phyloP scores from a whole-genome alignment of 1,139 yeast genomes.

The Candida smagusa region DNA sequence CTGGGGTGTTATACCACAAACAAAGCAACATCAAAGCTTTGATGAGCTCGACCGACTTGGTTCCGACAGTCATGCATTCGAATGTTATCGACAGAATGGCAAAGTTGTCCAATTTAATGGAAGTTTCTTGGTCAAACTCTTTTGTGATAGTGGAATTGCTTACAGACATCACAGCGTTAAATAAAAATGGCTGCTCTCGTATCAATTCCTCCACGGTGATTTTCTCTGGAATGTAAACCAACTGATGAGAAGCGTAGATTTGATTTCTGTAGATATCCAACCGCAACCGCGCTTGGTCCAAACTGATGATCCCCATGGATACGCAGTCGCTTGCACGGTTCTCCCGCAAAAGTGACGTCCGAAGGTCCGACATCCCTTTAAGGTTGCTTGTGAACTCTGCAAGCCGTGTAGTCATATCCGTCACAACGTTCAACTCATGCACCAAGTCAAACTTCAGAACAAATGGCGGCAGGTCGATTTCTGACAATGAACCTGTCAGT shows the following conservation, averaged over 20 bases:
- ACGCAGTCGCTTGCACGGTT: slow-evolving; percentile 40
- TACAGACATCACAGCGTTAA: slow-evolving; percentile 63
- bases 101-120: slow-evolving; percentile 48
- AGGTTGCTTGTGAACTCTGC: slow-evolving; percentile 38
- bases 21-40: slow-evolving; percentile 60
- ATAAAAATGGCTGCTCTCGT: slow-evolving; percentile 53
- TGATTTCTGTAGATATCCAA: slow-evolving; percentile 38
- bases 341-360: slow-evolving; percentile 29
- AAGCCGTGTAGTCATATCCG: slow-evolving; percentile 26
- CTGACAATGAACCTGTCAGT: slow-evolving; percentile 6
- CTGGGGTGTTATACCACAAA: slow-evolving; percentile 83
- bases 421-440: slow-evolving; percentile 34
- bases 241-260: slow-evolving; percentile 47
- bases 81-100: slow-evolving; percentile 57
- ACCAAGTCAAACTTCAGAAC: slow-evolving; percentile 33
- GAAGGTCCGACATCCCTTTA: slow-evolving; percentile 33
- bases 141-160: slow-evolving; percentile 44
- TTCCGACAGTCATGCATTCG: slow-evolving; percentile 69
- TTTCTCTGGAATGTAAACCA: slow-evolving; percentile 48
- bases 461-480: slow-evolving; percentile 25
- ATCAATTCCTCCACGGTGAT: slow-evolving; percentile 47
- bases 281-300: slow-evolving; percentile 49
- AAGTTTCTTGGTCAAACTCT: slow-evolving; percentile 28
- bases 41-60: slow-evolving; percentile 65
- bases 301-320: slow-evolving; percentile 42